These are phyloP conservation scores for Orbilia javanica DNA, from an alignment of 2,329 filamentous ascomycete species.

Conservation along the genomic window DNA sequence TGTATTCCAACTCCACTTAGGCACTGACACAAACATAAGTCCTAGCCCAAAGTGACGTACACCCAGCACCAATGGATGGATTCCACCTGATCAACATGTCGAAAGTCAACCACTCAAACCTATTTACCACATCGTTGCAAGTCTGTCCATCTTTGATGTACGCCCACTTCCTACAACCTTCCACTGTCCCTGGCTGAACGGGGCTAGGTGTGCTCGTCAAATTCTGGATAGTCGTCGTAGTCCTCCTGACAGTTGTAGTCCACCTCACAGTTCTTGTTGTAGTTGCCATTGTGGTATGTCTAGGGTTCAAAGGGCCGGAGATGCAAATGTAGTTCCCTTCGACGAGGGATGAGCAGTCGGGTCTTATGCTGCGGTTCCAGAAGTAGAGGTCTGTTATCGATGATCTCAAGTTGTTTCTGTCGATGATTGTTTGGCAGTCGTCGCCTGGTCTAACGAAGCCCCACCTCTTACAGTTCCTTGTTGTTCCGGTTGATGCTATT, in stretches of 20 bases:
- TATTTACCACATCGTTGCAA: constrained; percentile 6
- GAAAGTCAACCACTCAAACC: constrained; percentile 6
- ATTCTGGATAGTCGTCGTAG: not conserved
- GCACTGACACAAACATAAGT: constrained; percentile 29
- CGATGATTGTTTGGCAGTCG: constrained; percentile 30
- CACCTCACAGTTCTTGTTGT: not conserved
- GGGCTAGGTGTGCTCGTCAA: constrained; percentile 15
- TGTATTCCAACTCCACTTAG: not conserved
- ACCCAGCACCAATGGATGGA: constrained; percentile 14
- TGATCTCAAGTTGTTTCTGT: not conserved
- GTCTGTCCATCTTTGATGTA: constrained; percentile 33
- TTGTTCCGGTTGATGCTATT: constrained; percentile 54
- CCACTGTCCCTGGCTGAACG: constrained; percentile 30
- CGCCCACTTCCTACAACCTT: constrained; percentile 18
- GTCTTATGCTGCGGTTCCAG: constrained; percentile 28
- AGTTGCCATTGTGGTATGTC: not conserved
- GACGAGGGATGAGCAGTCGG: not conserved
- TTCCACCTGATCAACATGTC: constrained; percentile 15
- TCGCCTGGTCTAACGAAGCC: constrained; percentile 33
- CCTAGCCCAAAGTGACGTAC: constrained; percentile 18
- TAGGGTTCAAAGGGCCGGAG: not conserved
- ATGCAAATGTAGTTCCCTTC: constrained; percentile 23
- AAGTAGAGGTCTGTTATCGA: constrained; percentile 7
- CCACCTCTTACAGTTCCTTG: constrained; percentile 56
- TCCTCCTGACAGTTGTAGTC: not conserved